Evolutionary conservation across 2,329 filamentous ascomycete genomes (phyloP).

Genomic region (Trichoderma sp.): DNA sequence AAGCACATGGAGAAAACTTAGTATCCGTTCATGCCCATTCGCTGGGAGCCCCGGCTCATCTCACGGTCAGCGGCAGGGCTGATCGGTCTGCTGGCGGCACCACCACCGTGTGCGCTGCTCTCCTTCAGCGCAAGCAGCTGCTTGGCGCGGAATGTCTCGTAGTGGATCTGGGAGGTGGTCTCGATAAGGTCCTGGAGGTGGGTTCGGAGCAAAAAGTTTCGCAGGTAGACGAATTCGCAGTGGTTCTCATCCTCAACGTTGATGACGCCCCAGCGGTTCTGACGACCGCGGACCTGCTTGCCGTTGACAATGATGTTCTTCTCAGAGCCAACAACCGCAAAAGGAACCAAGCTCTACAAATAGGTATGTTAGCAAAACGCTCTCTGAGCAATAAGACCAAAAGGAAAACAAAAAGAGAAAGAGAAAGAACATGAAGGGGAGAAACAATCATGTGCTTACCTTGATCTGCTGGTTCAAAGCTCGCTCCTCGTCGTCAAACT

Average conservation of each 20-base stretch:
- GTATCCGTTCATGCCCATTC: conserved; percentile 99
- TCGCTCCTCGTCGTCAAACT: conserved; percentile 96
- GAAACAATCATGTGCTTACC: conserved; percentile 51
- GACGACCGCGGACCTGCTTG: conserved; percentile 94
- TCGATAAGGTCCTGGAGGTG: conserved; percentile 98
- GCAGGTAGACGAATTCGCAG: conserved; percentile 98
- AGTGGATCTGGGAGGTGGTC: conserved; percentile 99
- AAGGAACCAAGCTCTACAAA: conserved; percentile 81
- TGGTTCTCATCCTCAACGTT: conserved; percentile 99
- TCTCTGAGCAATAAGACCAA: not conserved
- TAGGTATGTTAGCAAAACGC: conserved; percentile 26
- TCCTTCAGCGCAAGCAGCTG: conserved; percentile 97
- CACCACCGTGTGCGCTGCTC: conserved; percentile 80
- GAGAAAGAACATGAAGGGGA: not conserved
- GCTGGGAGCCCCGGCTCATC: conserved; percentile 93
- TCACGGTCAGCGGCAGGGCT: conserved; percentile 92
- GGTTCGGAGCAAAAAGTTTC: conserved; percentile 97
- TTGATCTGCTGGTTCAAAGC: conserved; percentile 94
- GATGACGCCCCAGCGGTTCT: conserved; percentile 99
- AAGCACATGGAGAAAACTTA: conserved; percentile 48
- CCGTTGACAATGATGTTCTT: conserved; percentile 97
- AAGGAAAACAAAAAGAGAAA: not conserved
- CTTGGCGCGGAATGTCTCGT: conserved; percentile 99
- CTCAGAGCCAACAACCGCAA: conserved; percentile 96
- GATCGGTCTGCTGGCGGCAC: conserved; percentile 81